Base-by-base conservation (phyloP, 2,329 filamentous ascomycete genomes). In the Amesomyces nigricolor region DNA sequence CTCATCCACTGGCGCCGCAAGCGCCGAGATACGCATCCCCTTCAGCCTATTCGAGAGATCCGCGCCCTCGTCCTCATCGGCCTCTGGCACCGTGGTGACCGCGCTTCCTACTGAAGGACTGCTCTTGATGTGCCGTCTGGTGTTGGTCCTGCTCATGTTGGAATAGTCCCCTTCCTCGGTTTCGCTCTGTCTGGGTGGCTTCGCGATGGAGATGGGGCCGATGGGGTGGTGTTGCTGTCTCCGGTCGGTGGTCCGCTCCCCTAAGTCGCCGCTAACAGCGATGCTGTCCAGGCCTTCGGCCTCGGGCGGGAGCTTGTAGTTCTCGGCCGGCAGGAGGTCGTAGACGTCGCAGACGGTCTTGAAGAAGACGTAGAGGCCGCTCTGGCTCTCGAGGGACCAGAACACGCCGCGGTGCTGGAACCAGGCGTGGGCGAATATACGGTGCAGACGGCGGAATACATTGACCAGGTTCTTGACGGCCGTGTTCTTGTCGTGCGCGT, bases 361-460 rank as follows among this genome's bases (percentile, higher is more conserved):
- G 79, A 97, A 99, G 66, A 99, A 87, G 56, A 95, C 83, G 69
- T 99, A 99, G 10, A 99, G 75, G 0, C 94, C 94, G n/a, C 89
- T 90, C 68, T 91, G 84, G 9, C 83, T 82, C 73, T 99, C 94
- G 1, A 97, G 87, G 40, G 88, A 85, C 91, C 92, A 97, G 71
- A 97, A 99, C 51, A 96, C 89, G 53, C 88, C 87, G 45, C 91
- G 83, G 71, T 99, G 94, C 73, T 96, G 91, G 71, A 96, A 99
- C 94, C 94, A 99, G 7, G 94, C 94, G 69, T 99, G 94, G 46
- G 94, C 94, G 68, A 97, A 99, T 72, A 99, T 97, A 58, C 94
- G 83, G 71, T 99, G 95, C 48, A 97, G 82, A 13, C 94, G 82
- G 54, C 94, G 83, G 72, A 99, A 97, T 54, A 99, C 92, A 70